Evolutionary conservation across 768 basidiomycete genomes (phyloP), one percentile per base, ranked within the genome.

Genomic region (Leccinum barrowsii): DNA sequence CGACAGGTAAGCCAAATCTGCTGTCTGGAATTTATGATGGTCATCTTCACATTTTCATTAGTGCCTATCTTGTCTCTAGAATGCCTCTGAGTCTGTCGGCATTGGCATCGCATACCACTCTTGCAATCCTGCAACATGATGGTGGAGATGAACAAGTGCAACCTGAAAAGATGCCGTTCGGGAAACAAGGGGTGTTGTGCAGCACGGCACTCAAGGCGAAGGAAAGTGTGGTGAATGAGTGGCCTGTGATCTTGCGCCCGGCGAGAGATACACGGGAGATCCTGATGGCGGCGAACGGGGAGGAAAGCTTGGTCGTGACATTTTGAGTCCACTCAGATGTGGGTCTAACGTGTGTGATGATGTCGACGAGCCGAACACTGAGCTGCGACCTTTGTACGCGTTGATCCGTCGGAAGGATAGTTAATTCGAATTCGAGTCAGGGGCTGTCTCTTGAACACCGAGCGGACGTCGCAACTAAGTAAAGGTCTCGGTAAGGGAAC

Each of bases 251-350:
- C 46, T 80, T 90, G 10, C 78, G 92, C 49, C 92, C 92, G 0
- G 89, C 92, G 7, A 77, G 94, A 47, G 92, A 95, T 67, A 87
- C 94, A 3, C 80, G 86, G 61, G 94, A 96, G 54, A 57, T 87
- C 21, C 67, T 95, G 28, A 82, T 74, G 68, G 65, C 55, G 1
- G 54, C 21, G 6, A 56, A 62, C 2, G 70, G 68, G 5, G 65
- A 67, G 40, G 70, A 72, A 0, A 65, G 62, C 28, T 53, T 70
- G 53, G 51, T 40, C 11, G 72, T 67, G 7, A 56, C 69, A 52
- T 74, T 72, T 24, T 72, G 54, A 67, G 47, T 30, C 17, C 13
- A n/a, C 24, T 50, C 46, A 12, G 22, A 21, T 46, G 44, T 10
- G 7, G 21, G 13, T 21, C 21, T 19, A 19, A 7, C 8, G 19